Evolutionary conservation across 1,284 basidiomycete species (phyloP), one percentile per base, ranked within the genome.

Genomic region (Dichomitus squalens): DNA sequence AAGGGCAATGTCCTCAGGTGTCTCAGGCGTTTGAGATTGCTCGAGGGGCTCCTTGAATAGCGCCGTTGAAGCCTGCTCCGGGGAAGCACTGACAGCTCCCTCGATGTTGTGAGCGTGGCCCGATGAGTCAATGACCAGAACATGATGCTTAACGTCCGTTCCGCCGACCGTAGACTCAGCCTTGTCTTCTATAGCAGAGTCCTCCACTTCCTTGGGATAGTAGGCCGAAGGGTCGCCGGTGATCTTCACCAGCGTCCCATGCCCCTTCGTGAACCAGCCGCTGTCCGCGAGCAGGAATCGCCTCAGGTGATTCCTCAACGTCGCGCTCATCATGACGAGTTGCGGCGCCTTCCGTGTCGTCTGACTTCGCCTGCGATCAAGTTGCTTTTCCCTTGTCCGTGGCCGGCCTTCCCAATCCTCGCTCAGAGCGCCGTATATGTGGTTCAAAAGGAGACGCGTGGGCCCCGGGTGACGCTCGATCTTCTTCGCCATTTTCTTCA

Each of bases 321-420:
- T 92, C 31, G 88, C 89, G 66, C 87, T 90, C 47, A 86, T 79
- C 66, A 89, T 68, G 29, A 91, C 73, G 54, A 91, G 71, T 68
- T 90, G 89, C 2, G 85, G 84, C 23, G 7, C 25, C 21, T 23
- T 59, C 56, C 29, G 31, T 18, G 20, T 27, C 7, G 44, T 47
- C 9, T 33, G 27, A 11, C 33, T 8, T 8, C 36, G 49, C n/a
- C 38, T 14, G 36, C 38, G 36, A 25, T 40, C 49, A n/a, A 18
- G 49, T 33, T 20, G 12, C 34, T 35, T n/a, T 50, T 33, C 11
- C 38, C 34, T 12, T 56, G 39, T 16, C 41, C 43, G 35, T 55
- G 27, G 25, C 20, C 29, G 43, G 39, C 21, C 50, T 21, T 46
- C 35, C 16, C n/a, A 34, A 25, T 38, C 33, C 33, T 35, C 20